Conservation (phyloP, 805 yeast species). For the Teunomyces aglyptinius region DNA sequence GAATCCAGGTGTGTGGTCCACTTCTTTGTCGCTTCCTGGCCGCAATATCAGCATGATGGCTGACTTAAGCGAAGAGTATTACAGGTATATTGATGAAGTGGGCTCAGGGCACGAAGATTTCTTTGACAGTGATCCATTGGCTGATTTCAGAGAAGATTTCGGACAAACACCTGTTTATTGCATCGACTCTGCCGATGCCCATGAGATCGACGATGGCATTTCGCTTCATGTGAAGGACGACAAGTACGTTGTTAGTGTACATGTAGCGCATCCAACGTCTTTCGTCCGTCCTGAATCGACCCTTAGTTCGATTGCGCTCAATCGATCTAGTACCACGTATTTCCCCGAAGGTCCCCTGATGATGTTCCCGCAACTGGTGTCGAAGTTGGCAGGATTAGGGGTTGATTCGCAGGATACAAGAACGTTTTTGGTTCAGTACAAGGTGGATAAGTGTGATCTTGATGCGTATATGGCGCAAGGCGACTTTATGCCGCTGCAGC, state of each 20-base stretch:
- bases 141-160: slow-evolving; percentile 37
- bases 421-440: slow-evolving; percentile 37
- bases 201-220: slow-evolving; percentile 93
- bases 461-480: slow-evolving; percentile 16
- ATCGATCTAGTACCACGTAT: slow-evolving; percentile 65
- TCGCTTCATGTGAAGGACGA: slow-evolving; percentile 45
- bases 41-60: slow-evolving; percentile 42
- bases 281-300: slow-evolving; percentile 43
- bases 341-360: slow-evolving; percentile 63
- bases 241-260: slow-evolving; percentile 54
- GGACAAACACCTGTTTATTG: slow-evolving; percentile 62
- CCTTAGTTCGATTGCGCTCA: slow-evolving; percentile 56
- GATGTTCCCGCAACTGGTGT: slow-evolving; percentile 65
- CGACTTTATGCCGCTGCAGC: slow-evolving; percentile 4
- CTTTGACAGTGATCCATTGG: slow-evolving; percentile 28
- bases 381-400: slow-evolving; percentile 54
- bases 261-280: slow-evolving; percentile 87
- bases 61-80: slow-evolving; percentile 44
- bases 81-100: slow-evolving; percentile 24
- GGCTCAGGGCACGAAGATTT: slow-evolving; percentile 17
- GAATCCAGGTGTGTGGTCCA: slow-evolving; percentile 56
- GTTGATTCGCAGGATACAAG: slow-evolving; percentile 40
- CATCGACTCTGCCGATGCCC: slow-evolving; percentile 76
- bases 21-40: slow-evolving; percentile 43
- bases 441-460: slow-evolving; percentile 16